Evolutionary conservation across 257 asterid species (phyloP), one percentile per base, ranked within the genome.

Genomic region (Solanum paucissectum): DNA sequence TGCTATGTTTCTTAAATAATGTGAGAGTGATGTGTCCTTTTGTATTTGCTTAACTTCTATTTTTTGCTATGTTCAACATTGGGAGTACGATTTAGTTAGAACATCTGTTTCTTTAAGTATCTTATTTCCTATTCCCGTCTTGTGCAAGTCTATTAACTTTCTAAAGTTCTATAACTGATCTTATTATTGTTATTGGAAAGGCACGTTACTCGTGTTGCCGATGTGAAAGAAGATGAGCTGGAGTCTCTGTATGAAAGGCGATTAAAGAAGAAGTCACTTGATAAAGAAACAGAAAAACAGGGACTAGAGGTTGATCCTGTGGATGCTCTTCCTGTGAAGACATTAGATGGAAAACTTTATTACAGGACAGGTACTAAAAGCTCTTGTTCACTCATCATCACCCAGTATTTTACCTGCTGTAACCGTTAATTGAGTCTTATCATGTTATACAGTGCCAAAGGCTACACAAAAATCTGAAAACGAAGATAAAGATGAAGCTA

Each of bases 321-420:
- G 64, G 99, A 96, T 91, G 99, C 96, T 16, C 98, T 95, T 85
- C 99, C 99, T 4, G 94, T 96, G 84, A 96, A 95, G 88, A 93
- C 96, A 34, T 81, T 91, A 83, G 98, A 93, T 79, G 99, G 99
- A 36, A 33, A 93, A 82, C 94, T 97, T 40, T 90, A 89, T 86
- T 97, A 94, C 89, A 87, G 91, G 91, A 92, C 94, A 83, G 97
- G 99, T 96, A 86, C 62, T 58, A 21, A 14, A 34, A 18, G 5
- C 49, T n/a, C 82, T 32, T 73, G 58, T 36, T 79, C 49, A 29
- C 33, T 75, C 42, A 5, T 52, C 29, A 83, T 75, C 29, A 29
- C 72, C 75, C 33, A 52, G 32, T 29, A 12, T 14, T 32, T 82
- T 21, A 33, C 66, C 66, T 11, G 42, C 60, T 34, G 71, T 60